Base-by-base conservation (phyloP, 805 yeast genomes). In the Zygosaccharomyces bailii region DNA sequence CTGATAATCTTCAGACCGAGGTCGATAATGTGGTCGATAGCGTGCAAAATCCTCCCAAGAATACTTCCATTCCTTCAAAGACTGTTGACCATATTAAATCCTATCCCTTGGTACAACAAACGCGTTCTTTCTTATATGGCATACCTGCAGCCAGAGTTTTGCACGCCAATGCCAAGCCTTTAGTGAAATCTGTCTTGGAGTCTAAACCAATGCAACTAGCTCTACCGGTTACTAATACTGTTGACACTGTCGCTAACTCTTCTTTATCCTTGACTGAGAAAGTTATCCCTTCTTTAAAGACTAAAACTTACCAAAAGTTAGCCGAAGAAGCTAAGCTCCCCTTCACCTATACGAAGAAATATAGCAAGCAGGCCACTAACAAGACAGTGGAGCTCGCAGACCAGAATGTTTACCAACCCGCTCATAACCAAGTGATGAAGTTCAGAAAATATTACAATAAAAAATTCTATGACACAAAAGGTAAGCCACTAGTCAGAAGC, bases 401-500 rank as follows among this genome's bases (percentile, higher is more conserved):
- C 34, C 56, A 61, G 27, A 67, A 65, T 48, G 60, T 73, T 29
- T 63, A 69, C 45, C 54, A 64, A 33, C 86, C 89, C 23, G 63
- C 79, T 3, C 74, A 75, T 50, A 65, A 66, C 49, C 70, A 74
- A 17, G 65, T 78, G 20, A 58, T 68, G 52, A 73, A 70, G 39
- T 65, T 74, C 46, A 79, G 84, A 50, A 70, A 69, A 40, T 66
- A 65, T 42, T 75, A 79, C 57, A 74, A 78, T 56, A 67, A 73
- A 38, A 70, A 76, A 24, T 56, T 79, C 32, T 74, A 75, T 59
- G 80, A 80, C 56, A 71, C 77, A 5, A 68, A 78, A 23, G 87
- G 87, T 18, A 79, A 78, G 56, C 84, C 86, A 32, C 59, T 81
- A 40, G 52, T 84, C 30, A 72, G 87, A 52, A 71, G 82, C n/a